Base-by-base conservation (phyloP, 2,329 filamentous ascomycete species). In the Chrysoporthe deuterocubensis region DNA sequence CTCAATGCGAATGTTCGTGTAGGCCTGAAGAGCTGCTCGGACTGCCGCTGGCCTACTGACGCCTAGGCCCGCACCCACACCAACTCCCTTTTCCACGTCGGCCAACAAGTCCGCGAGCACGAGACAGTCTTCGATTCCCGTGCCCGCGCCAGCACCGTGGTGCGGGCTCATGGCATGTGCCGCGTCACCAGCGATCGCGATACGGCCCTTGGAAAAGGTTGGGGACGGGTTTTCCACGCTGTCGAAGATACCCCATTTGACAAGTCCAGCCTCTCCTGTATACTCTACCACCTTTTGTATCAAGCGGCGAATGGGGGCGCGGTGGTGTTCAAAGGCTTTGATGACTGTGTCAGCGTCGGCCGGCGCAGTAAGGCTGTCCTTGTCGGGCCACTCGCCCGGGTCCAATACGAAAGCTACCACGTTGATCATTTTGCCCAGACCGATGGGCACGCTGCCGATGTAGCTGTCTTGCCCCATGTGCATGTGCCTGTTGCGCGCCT, bases 381-480 rank as follows among this genome's bases (percentile, higher is more conserved):
- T 37, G 21, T 52, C 52, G 4, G 52, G 62, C 63, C 63, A 65
- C 18, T 50, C 63, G 8, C 16, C 54, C 14, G 16, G 26, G 13
- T 48, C 76, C 21, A 42, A 6, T 14, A 40, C 43, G 21, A 81
- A 79, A 57, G 86, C 84, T 0, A 87, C 81, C 1, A 86, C 81
- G 73, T 90, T 91, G 77, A 90, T 82, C 3, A 84, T 81, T 14
- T 80, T 79, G 7, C 83, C 83, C 16, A 82, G 79, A 5, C 84
- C 84, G n/a, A 91, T 87, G 0, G 89, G 86, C 72, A 90, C 91
- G 0, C 84, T 88, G 26, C 91, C 79, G 8, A 86, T 72, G 73
- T 91, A 89, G 0, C 84, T 86, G 62, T 81, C 76, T 0, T 83
- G 84, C 0, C 87, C 89, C 63, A 85, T 81, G 73, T 85, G 86